A percentile compares a stretch with the other conserved stretches of the same genome.
Conservation (phyloP, 495 filamentous ascomycete genomes). For the Penicillium simplicissimum region DNA sequence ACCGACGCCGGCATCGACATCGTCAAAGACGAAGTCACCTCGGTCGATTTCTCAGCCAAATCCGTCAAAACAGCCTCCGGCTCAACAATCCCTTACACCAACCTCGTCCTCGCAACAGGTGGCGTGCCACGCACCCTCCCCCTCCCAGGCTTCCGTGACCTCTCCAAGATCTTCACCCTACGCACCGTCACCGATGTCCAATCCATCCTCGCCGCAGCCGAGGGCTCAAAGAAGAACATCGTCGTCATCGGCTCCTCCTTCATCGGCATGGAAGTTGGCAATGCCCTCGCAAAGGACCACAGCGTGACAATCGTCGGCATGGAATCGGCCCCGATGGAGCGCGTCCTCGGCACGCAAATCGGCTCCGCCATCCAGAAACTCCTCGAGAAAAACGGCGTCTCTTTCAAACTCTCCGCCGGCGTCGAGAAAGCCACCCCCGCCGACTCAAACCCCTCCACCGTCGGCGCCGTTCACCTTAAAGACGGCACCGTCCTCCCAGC, state of each 20-base stretch:
- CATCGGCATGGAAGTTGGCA: conserved; percentile 95
- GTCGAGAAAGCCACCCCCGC: conserved; percentile 82
- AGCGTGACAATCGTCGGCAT: conserved; percentile 89
- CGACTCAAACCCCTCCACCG: conserved; percentile 58
- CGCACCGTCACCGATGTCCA: conserved; percentile 73
- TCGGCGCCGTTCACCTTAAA: conserved; percentile 82
- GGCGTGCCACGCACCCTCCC: conserved; percentile 78
- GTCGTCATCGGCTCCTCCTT: conserved; percentile 90
- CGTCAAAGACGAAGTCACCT: conserved; percentile 71
- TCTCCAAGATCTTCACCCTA: conserved; percentile 83
- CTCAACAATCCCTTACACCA: conserved; percentile 72
- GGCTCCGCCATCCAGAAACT: conserved; percentile 75
- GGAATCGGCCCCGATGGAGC: conserved; percentile 83
- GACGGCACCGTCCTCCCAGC: conserved; percentile 82
- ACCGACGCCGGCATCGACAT: conserved; percentile 70
- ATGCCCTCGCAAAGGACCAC: conserved; percentile 72
- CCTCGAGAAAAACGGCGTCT: conserved; percentile 82
- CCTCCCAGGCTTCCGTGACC: conserved; percentile 73
- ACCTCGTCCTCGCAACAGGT: conserved; percentile 86
- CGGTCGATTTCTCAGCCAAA: conserved; percentile 73
- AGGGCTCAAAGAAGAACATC: conserved; percentile 82
- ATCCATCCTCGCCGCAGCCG: conserved; percentile 72
- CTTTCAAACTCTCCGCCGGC: conserved; percentile 76
- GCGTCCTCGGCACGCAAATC: conserved; percentile 79
- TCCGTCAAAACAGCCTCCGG: conserved; percentile 71